Percentiles rank a stretch among this genome's conserved stretches.
These are phyloP conservation scores for Immersiporthe knoxdaviesiana DNA, from an alignment of 2,329 filamentous ascomycete genomes.

Conservation along the genomic window DNA sequence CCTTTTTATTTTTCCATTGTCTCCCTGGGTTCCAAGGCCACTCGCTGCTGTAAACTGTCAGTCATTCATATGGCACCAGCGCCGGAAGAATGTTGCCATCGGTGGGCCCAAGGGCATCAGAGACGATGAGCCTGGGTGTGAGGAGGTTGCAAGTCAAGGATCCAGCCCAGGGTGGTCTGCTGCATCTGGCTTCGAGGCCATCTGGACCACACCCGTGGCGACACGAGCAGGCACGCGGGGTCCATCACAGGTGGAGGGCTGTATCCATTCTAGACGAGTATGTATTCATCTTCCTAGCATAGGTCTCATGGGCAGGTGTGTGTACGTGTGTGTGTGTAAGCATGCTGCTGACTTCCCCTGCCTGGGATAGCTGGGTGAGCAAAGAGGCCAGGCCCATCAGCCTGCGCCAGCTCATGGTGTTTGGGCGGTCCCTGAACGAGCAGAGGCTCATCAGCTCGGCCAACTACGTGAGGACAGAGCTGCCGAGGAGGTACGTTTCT, in stretches of 20 bases:
- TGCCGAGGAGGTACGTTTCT: slow-evolving; percentile 77
- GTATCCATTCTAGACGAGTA: slow-evolving; percentile 69
- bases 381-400: slow-evolving; percentile 94
- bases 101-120: slow-evolving; percentile 25
- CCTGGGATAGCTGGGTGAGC: slow-evolving; percentile 79
- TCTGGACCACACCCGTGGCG: slow-evolving; percentile 9
- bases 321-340: slow-evolving; percentile 16
- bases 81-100: slow-evolving; percentile 27
- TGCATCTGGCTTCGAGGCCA: background rate
- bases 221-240: slow-evolving; percentile 28
- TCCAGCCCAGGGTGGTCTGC: background rate
- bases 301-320: too few species aligned
- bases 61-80: slow-evolving; percentile 26
- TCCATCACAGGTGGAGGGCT: slow-evolving; percentile 60
- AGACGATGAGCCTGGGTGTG: slow-evolving; percentile 13
- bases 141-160: background rate
- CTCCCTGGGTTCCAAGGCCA: background rate
- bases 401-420: slow-evolving; percentile 94
- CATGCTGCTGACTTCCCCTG: background rate
- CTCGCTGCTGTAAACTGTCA: background rate
- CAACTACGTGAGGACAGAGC: slow-evolving; percentile 95
- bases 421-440: slow-evolving; percentile 91
- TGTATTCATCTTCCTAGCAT: slow-evolving; percentile 34
- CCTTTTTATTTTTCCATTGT: background rate
- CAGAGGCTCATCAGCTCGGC: slow-evolving; percentile 87